These are phyloP conservation scores for Pluteus cervinus DNA, from an alignment of 768 basidiomycete genomes.

Conservation along the genomic window DNA sequence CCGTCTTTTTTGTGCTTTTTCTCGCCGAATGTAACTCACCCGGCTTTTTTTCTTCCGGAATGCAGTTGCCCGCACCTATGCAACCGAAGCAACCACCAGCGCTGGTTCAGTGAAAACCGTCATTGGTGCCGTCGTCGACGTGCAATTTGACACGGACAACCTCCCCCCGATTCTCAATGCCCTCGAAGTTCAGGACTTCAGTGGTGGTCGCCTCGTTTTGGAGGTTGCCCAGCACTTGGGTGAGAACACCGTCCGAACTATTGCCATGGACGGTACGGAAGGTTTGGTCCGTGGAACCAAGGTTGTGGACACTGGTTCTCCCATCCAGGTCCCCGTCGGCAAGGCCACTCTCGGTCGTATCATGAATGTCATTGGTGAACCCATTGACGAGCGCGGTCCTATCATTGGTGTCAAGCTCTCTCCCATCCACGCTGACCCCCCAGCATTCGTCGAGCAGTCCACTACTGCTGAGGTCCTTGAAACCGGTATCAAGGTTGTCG, in stretches of 20 bases:
- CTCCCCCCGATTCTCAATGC: slow-evolving; percentile 98
- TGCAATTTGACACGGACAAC: slow-evolving; percentile 93
- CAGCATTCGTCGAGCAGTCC: slow-evolving; percentile 96
- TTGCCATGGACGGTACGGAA: slow-evolving; percentile 99
- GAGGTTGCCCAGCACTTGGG: slow-evolving; percentile 98
- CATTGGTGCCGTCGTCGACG: slow-evolving; percentile 99
- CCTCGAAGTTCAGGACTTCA: slow-evolving; percentile 93
- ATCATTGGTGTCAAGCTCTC: slow-evolving; percentile 90
- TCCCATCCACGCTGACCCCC: slow-evolving; percentile 97
- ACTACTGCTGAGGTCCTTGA: slow-evolving; percentile 98
- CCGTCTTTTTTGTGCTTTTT: slow-evolving; percentile 4
- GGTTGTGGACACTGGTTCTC: slow-evolving; percentile 94
- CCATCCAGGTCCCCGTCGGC: slow-evolving; percentile 96
- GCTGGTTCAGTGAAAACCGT: slow-evolving; percentile 92
- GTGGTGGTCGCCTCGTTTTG: slow-evolving; percentile 94
- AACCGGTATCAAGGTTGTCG: slow-evolving; percentile 99
- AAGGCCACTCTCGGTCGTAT: slow-evolving; percentile 93
- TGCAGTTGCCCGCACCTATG: slow-evolving; percentile 74
- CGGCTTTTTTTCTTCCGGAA: slow-evolving; percentile 15
- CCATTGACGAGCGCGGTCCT: slow-evolving; percentile 99
- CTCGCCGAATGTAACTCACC: slow-evolving; percentile 12
- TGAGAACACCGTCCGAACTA: slow-evolving; percentile 98
- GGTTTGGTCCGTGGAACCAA: slow-evolving; percentile 99
- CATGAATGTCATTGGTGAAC: slow-evolving; percentile 99
- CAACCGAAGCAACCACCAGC: slow-evolving; percentile 75